Percentiles rank a stretch among this genome's conserved stretches.
Evolutionary conservation across 2,329 filamentous ascomycete species (phyloP).

Genomic region (Pseudocercospora eumusae): DNA sequence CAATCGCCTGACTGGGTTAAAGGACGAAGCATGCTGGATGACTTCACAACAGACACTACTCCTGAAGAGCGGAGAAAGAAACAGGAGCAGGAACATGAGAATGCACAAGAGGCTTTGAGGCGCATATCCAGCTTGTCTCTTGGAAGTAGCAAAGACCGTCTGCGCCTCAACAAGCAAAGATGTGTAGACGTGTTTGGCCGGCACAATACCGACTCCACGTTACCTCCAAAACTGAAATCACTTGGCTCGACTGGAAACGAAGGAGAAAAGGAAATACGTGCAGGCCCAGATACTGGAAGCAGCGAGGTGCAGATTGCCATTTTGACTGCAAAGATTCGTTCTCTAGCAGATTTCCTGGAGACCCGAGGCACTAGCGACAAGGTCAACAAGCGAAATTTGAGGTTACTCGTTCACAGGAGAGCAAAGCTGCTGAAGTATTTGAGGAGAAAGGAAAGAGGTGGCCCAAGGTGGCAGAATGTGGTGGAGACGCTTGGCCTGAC

Average conservation of each 20-base stretch:
- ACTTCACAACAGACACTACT: conserved; percentile 40
- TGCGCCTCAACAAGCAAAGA: conserved; percentile 78
- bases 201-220: conserved; percentile 75
- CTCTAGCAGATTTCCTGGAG: conserved; percentile 71
- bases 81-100: conserved; percentile 46
- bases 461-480: conserved; percentile 84
- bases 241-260: conserved; percentile 25
- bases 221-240: conserved; percentile 60
- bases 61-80: conserved; percentile 49
- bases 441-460: conserved; percentile 84
- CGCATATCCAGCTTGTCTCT: conserved; percentile 79
- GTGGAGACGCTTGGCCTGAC: conserved; percentile 81
- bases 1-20: conserved; percentile 18
- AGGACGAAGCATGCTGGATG: conserved; percentile 8
- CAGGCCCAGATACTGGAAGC: conserved; percentile 90
- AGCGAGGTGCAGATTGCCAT: conserved; percentile 98
- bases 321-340: conserved; percentile 88
- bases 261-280: conserved; percentile 58
- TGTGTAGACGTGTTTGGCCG: conserved; percentile 87
- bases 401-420: conserved; percentile 80
- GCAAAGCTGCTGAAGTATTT: conserved; percentile 89
- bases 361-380: conserved; percentile 79
- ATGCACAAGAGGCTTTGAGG: conserved; percentile 71
- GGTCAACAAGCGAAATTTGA: conserved; percentile 87
- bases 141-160: conserved; percentile 73